Conservation (phyloP, 345 rosid species). For the Acer negundo region DNA sequence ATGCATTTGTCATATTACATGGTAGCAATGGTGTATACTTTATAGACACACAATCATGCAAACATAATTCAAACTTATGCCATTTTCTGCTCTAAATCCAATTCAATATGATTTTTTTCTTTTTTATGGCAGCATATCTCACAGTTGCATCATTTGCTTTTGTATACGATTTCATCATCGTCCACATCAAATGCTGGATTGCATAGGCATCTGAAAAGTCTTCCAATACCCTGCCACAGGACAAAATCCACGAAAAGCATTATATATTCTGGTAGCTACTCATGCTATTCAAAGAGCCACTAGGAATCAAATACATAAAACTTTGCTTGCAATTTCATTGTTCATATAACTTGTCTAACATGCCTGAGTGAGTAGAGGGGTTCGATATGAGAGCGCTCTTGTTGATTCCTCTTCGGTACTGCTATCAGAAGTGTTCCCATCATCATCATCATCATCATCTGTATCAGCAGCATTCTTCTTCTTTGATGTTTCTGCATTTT, state of each 20-base stretch:
- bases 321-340: too few relatives aligned
- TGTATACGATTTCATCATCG: conserved; percentile 88
- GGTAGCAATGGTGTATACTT: not conserved
- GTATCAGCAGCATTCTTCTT: conserved; percentile 41
- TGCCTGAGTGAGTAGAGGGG: conserved; percentile 90
- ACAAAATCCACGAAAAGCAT: not conserved
- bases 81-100: not conserved
- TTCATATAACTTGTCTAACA: conserved; percentile 2
- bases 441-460: conserved; percentile 59
- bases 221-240: conserved; percentile 74
- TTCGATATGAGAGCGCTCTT: conserved; percentile 66
- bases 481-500: conserved; percentile 53
- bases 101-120: not conserved
- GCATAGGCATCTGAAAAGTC: conserved; percentile 95
- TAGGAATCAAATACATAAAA: too few relatives aligned
- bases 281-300: too few relatives aligned
- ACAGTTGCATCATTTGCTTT: conserved; percentile 52
- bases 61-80: not conserved
- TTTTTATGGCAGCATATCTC: too few relatives aligned
- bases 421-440: conserved; percentile 64
- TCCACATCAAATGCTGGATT: conserved; percentile 96
- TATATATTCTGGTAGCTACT: too few relatives aligned
- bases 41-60: not conserved
- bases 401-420: conserved; percentile 72
- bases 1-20: not conserved